A percentile compares a stretch with the other conserved stretches of the same genome.
These are phyloP conservation scores for Kluyveromyces sp. DNA, from an alignment of 1,139 yeast species.

Conservation along the genomic window DNA sequence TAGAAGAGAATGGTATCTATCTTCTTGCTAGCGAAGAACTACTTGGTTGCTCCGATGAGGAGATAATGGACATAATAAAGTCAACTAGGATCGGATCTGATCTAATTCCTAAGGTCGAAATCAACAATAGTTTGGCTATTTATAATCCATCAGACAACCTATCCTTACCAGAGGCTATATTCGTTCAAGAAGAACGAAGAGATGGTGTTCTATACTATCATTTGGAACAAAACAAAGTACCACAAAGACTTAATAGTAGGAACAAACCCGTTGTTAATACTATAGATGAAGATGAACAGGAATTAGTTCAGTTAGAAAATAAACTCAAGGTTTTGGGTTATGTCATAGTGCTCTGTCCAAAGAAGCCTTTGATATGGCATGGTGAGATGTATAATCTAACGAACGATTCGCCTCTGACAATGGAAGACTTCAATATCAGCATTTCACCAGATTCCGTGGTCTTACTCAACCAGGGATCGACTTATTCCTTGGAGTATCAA, in stretches of 20 bases:
- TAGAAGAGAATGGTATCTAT: slow-evolving; percentile 61
- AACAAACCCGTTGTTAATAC: slow-evolving; percentile 9
- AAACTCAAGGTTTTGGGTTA: slow-evolving; percentile 43
- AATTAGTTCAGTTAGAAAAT: slow-evolving; percentile 22
- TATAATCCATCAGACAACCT: slow-evolving; percentile 25
- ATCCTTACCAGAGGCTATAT: slow-evolving; percentile 20
- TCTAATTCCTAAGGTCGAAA: slow-evolving; percentile 28
- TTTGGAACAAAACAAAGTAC: slow-evolving; percentile 15
- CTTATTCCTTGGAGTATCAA: slow-evolving; percentile 40
- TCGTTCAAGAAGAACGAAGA: slow-evolving; percentile 19
- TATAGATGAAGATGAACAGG: slow-evolving; percentile 35
- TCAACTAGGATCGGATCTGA: slow-evolving; percentile 36
- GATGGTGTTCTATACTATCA: slow-evolving; percentile 26
- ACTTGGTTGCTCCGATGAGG: slow-evolving; percentile 32
- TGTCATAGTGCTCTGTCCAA: slow-evolving; percentile 67
- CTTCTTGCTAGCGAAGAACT: slow-evolving; percentile 35
- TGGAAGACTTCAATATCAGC: slow-evolving; percentile 29
- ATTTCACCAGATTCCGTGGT: slow-evolving; percentile 65
- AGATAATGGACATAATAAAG: slow-evolving; percentile 32
- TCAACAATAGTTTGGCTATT: slow-evolving; percentile 27
- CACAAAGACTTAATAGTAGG: slow-evolving; percentile 12
- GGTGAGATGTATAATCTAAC: slow-evolving; percentile 61
- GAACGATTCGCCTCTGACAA: slow-evolving; percentile 21
- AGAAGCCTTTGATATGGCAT: slow-evolving; percentile 87
- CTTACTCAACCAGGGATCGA: slow-evolving; percentile 60